A percentile compares a stretch with the other conserved stretches of the same genome.
Evolutionary conservation across 169 alveolate genomes (phyloP).

Genomic region (Plasmodium cynomolgi): DNA sequence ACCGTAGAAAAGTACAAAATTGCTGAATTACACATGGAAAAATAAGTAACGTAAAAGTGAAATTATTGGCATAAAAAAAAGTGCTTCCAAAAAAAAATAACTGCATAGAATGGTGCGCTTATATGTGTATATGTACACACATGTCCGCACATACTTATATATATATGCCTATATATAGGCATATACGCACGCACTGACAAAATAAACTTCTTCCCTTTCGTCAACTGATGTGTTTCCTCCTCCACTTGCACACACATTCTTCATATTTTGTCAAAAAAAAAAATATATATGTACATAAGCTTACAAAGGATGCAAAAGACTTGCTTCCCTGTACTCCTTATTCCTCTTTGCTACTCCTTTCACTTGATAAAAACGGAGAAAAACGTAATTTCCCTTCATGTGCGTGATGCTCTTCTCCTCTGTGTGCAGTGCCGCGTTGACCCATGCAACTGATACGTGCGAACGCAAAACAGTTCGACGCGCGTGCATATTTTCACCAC

Average conservation of each 20-base stretch:
- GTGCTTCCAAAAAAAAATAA: not conserved
- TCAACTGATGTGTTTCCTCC: not conserved
- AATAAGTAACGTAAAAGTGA: not conserved
- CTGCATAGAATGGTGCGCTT: not conserved
- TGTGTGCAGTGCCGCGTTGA: not conserved
- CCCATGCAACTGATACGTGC: not conserved
- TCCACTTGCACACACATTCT: not conserved
- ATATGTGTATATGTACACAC: not conserved
- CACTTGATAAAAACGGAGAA: not conserved
- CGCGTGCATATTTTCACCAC: not conserved
- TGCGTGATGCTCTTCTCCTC: not conserved
- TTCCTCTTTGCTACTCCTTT: not conserved
- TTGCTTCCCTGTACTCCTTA: not conserved
- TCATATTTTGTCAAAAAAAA: not conserved
- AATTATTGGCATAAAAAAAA: not conserved
- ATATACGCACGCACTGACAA: not conserved
- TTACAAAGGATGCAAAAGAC: not conserved
- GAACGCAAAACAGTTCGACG: not conserved
- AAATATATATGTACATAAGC: not conserved
- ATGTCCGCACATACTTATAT: not conserved
- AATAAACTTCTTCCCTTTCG: not conserved
- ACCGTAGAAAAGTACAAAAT: not conserved
- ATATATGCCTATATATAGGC: not conserved
- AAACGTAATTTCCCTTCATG: not conserved
- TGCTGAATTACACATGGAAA: slow-evolving; percentile 7